A percentile compares a stretch with the other conserved stretches of the same genome.
These are phyloP conservation scores for Vaccinium myrtillus DNA, from an alignment of 148 eudicot genomes.

Conservation along the genomic window DNA sequence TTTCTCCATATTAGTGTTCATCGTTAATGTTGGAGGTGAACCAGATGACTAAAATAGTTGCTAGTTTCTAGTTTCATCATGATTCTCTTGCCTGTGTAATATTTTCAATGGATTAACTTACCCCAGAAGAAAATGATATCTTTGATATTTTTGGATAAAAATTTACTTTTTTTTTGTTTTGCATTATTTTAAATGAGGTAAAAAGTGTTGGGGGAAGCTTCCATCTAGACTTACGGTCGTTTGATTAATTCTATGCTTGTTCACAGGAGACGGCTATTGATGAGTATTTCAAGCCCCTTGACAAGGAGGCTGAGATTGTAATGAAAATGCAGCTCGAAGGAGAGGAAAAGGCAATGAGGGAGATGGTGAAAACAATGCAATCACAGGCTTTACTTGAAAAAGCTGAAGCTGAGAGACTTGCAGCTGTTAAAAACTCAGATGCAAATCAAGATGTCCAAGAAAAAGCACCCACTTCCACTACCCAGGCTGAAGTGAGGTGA, in stretches of 20 bases:
- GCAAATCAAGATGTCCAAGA: constrained; percentile 24
- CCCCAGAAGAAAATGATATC: not conserved
- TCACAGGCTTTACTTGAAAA: constrained; percentile 63
- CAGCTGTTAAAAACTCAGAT: constrained; percentile 32
- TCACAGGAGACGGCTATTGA: constrained; percentile 76
- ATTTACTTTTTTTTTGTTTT: not conserved
- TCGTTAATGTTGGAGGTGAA: not conserved
- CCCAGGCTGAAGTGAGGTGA: constrained; percentile 20
- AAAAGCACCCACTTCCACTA: constrained; percentile 15
- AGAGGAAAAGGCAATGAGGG: constrained; percentile 54
- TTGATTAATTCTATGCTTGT: not conserved
- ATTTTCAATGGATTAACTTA: not conserved
- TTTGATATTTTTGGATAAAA: not conserved
- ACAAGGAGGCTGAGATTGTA: constrained; percentile 69
- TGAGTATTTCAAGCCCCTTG: constrained; percentile 74
- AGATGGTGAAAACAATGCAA: constrained; percentile 71
- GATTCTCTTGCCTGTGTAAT: not conserved
- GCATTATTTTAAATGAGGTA: not conserved
- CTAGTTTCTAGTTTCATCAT: not conserved
- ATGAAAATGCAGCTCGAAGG: constrained; percentile 74
- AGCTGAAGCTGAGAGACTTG: constrained; percentile 50
- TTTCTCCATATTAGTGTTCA: not conserved
- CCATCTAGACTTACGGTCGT: not conserved
- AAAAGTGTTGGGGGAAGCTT: not conserved
- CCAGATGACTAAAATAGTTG: not conserved